Evolutionary conservation across 2,329 filamentous ascomycete species (phyloP).

Genomic region (Neofusicoccum parvum): DNA sequence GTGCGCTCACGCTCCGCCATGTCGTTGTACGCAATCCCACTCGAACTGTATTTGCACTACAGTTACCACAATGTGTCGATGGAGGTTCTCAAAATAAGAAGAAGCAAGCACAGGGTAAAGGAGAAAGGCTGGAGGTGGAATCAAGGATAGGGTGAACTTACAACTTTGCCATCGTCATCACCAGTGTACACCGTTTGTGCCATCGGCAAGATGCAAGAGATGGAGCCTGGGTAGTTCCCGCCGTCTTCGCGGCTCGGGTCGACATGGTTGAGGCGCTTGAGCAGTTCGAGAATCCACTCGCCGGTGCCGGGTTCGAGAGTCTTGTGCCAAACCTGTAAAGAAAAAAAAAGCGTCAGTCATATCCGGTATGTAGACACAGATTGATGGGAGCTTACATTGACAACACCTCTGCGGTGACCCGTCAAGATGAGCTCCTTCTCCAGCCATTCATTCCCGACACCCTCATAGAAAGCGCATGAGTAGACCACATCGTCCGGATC

Average conservation of each 20-base stretch:
- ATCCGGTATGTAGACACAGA: background rate
- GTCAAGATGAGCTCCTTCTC: constrained; percentile 86
- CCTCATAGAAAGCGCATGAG: constrained; percentile 90
- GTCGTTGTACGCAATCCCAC: constrained; percentile 59
- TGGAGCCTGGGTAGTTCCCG: constrained; percentile 61
- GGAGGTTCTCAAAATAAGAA: background rate
- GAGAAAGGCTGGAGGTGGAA: too few species aligned
- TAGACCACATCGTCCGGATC: constrained; percentile 71
- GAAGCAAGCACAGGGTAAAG: too few species aligned
- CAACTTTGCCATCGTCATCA: constrained; percentile 85
- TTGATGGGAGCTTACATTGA: constrained; percentile 58
- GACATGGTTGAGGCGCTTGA: constrained; percentile 80
- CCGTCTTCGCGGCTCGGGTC: constrained; percentile 67
- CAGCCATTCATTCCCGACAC: constrained; percentile 86
- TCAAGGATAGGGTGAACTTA: constrained; percentile 1
- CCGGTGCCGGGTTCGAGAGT: constrained; percentile 56
- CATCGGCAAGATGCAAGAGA: constrained; percentile 85
- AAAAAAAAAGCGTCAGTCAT: constrained; percentile 8
- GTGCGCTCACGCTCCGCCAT: constrained; percentile 27
- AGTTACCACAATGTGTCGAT: constrained; percentile 14
- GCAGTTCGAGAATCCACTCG: constrained; percentile 73
- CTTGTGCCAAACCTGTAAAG: constrained; percentile 58
- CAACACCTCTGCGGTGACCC: constrained; percentile 79
- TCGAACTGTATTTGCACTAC: constrained; percentile 49
- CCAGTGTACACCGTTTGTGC: constrained; percentile 86